These are phyloP conservation scores for Isoetes taiwanensis DNA, from an alignment of 75 land plant genomes.

Conservation along the genomic window DNA sequence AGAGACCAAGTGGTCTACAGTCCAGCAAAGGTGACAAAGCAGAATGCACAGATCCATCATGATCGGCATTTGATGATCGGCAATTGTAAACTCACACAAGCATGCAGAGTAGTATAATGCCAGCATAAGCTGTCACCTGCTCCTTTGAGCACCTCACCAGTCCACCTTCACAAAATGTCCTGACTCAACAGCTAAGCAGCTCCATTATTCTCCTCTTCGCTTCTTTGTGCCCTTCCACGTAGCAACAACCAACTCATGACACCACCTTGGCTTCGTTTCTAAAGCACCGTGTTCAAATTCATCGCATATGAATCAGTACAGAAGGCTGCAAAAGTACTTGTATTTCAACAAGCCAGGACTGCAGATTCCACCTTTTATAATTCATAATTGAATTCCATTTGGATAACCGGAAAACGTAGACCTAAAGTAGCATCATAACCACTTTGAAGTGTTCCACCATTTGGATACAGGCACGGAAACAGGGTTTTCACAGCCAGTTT, in stretches of 20 bases:
- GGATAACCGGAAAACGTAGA: constrained; percentile 60
- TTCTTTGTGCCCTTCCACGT: constrained; percentile 89
- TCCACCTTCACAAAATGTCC: constrained; percentile 98
- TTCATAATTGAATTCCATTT: constrained; percentile 95
- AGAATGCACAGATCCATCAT: not conserved
- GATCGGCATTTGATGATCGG: not conserved
- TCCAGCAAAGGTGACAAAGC: too few species aligned
- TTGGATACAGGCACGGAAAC: constrained; percentile 43
- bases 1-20: too few species aligned
- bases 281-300: too few species aligned
- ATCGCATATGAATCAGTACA: too few species aligned
- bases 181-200: constrained; percentile 93
- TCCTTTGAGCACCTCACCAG: constrained; percentile 88
- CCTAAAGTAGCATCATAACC: constrained; percentile 68
- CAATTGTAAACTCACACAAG: not conserved
- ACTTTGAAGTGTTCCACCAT: constrained; percentile 27
- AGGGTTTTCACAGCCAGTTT: constrained; percentile 47
- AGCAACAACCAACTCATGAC: constrained; percentile 91
- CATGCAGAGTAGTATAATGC: not conserved
- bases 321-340: too few species aligned
- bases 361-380: constrained; percentile 99
- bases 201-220: constrained; percentile 53
- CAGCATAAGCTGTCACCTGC: constrained; percentile 43
- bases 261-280: constrained; percentile 70
- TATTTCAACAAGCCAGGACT: too few species aligned